phyloP scores from a whole-genome alignment of 345 rosid species.

The Turritis glabra region DNA sequence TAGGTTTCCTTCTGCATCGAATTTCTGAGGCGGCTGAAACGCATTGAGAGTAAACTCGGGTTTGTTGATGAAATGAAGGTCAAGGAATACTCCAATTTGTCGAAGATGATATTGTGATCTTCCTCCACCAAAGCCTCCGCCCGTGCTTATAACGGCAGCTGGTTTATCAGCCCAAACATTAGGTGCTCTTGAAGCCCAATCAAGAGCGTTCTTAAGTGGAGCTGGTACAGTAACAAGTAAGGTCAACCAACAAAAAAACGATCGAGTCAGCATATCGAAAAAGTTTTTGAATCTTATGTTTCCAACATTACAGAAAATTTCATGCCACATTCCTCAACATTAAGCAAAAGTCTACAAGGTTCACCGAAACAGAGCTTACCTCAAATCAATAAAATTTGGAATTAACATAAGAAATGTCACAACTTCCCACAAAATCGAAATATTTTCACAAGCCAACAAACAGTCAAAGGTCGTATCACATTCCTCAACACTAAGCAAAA shows the following conservation, averaged over 20 bases:
- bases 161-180: slow-evolving; percentile 84
- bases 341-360: neutral
- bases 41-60: slow-evolving; percentile 78
- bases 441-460: neutral
- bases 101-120: slow-evolving; percentile 75
- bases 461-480: neutral
- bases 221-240: slow-evolving; percentile 38
- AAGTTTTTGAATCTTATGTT: neutral
- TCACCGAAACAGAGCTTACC: neutral
- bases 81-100: slow-evolving; percentile 75
- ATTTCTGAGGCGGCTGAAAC: slow-evolving; percentile 73
- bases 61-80: slow-evolving; percentile 89
- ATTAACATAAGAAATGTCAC: neutral
- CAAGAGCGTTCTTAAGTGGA: slow-evolving; percentile 82
- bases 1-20: slow-evolving; percentile 69
- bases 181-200: slow-evolving; percentile 82
- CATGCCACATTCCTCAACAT: neutral
- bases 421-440: neutral
- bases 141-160: slow-evolving; percentile 73
- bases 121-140: slow-evolving; percentile 67
- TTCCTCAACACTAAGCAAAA: neutral
- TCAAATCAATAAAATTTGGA: neutral
- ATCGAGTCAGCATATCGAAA: neutral
- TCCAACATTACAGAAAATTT: neutral
- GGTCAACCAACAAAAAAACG: neutral